Percentiles rank a stretch among this genome's conserved stretches.
phyloP scores from a whole-genome alignment of 306 rosid genomes.

The Rubus parviflorus region DNA sequence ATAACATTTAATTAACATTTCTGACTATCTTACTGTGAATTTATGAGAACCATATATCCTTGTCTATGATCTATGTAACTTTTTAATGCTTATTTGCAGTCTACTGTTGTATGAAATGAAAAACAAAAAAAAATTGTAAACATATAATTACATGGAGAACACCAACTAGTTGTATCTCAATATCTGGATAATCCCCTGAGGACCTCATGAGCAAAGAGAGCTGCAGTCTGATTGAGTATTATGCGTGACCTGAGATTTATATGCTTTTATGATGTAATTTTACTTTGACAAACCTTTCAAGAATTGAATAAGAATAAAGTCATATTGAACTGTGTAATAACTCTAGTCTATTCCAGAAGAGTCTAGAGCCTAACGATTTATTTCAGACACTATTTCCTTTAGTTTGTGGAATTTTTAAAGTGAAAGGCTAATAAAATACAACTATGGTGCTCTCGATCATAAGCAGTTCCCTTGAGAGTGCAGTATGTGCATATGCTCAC shows the following conservation, averaged over 20 bases:
- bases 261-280: conserved; percentile 13
- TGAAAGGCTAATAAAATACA: neutral
- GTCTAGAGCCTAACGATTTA: conserved; percentile 7
- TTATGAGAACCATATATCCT: neutral
- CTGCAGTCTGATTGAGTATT: neutral
- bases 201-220: conserved; percentile 11
- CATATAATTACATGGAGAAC: neutral
- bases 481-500: conserved; percentile 14
- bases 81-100: conserved; percentile 5
- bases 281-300: conserved; percentile 9
- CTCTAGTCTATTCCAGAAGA: neutral
- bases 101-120: neutral
- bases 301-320: too few species aligned
- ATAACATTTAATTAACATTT: neutral
- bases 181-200: conserved; percentile 1
- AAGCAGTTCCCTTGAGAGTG: conserved; percentile 1
- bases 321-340: neutral
- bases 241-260: conserved; percentile 2
- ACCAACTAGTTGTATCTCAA: neutral
- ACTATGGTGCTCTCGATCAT: neutral
- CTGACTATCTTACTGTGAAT: neutral
- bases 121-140: neutral
- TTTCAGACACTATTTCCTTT: neutral
- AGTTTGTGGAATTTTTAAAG: neutral
- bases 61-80: neutral